Conservation (phyloP, 768 basidiomycete genomes). For the Podaxis sp. region DNA sequence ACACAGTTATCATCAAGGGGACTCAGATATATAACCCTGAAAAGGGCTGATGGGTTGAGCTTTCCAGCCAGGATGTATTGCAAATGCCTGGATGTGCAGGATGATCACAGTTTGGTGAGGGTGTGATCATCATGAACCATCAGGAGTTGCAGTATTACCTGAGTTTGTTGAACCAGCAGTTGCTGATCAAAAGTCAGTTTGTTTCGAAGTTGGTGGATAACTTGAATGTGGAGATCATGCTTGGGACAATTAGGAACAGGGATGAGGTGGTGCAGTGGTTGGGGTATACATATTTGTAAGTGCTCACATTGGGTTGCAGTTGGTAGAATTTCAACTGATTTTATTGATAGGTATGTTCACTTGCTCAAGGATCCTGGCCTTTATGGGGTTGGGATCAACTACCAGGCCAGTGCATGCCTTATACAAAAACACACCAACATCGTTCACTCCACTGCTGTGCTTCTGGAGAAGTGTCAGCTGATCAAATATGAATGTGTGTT, state of each 20-base stretch:
- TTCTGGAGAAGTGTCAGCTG: conserved; percentile 92
- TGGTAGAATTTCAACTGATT: conserved; percentile 4
- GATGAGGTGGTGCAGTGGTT: conserved; percentile 98
- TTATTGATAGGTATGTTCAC: conserved; percentile 74
- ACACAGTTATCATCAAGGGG: conserved; percentile 99
- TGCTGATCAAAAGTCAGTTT: conserved; percentile 96
- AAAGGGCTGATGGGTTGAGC: conserved; percentile 96
- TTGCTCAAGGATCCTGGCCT: conserved; percentile 89
- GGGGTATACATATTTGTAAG: conserved; percentile 90
- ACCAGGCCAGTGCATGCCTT: conserved; percentile 61
- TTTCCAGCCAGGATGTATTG: conserved; percentile 93
- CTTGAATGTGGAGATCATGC: conserved; percentile 90
- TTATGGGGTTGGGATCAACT: conserved; percentile 88
- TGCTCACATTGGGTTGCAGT: conserved; percentile 16
- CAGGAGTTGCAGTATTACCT: conserved; percentile 96
- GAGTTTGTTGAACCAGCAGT: conserved; percentile 92
- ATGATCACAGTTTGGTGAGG: conserved; percentile 95
- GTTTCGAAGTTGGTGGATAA: conserved; percentile 92
- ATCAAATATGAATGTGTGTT: conserved; percentile 90
- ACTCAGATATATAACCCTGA: conserved; percentile 99
- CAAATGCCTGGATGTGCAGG: conserved; percentile 99
- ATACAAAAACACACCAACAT: conserved; percentile 96
- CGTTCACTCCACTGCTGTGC: conserved; percentile 86
- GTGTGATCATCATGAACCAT: conserved; percentile 98
- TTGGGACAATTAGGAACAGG: conserved; percentile 91